Base-by-base conservation (phyloP, 1,139 yeast genomes). In the Kluyveromyces sp. region DNA sequence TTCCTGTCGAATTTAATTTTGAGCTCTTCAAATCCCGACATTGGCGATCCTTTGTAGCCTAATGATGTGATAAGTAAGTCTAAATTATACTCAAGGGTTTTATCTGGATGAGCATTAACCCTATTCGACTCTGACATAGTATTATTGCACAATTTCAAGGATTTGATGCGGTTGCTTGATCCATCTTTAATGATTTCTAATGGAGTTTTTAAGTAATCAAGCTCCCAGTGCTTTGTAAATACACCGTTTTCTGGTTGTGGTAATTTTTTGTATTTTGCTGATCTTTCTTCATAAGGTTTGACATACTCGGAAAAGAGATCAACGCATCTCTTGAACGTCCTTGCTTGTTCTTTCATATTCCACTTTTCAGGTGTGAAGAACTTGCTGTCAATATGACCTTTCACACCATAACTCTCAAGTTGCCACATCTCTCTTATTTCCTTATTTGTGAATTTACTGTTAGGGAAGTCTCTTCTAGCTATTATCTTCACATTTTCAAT, bases 371-470 rank as follows among this genome's bases (percentile, higher is more conserved):
- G 71, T 39, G 81, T 63, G 27, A 75, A 60, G 21, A 69, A 69
- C 4, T 68, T 65, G 0, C 72, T 74, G 27, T 82, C 65, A 1
- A 88, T 84, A 2, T 63, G 59, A 59, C 89, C 85, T 37, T 61
- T 64, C 3, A 78, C 73, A 1, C 79, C 81, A 35, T 71, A 72
- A 3, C 75, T 69, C 38, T 71, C 74, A 49, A 89, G 69, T 49
- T 81, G 83, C 56, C 90, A 69, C 39, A 92, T 69, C 60, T 92
- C 98, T 55, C 97, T 74, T 25, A 92, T 73, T 64, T 92, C 99
- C 61, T 89, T 92, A 56, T 88, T 90, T 2, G 97, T 84, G 64
- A 90, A 92, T 21, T 96, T 95, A 39, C 95, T 83, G 56, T 86
- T 84, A 40, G 79, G 60, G 29, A 89, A 69, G 1, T 97, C 97